A percentile compares a stretch with the other conserved stretches of the same genome.
phyloP scores from a whole-genome alignment of 495 filamentous ascomycete species.

The Penicillium angulare region DNA sequence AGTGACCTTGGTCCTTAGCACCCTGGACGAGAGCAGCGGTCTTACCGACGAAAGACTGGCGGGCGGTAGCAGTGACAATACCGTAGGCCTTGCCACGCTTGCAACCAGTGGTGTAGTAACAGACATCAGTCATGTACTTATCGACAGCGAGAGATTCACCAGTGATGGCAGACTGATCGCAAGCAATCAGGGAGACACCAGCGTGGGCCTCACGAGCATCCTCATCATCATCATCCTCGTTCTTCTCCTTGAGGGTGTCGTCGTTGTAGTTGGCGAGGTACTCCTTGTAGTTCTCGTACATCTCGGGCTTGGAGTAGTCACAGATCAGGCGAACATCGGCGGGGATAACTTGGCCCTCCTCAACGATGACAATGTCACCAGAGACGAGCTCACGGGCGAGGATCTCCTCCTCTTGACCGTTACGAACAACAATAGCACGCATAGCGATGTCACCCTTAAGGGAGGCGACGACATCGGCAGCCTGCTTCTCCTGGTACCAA shows the following conservation, averaged over 20 bases:
- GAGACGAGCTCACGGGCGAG: slow-evolving; percentile 77
- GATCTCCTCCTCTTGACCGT: slow-evolving; percentile 70
- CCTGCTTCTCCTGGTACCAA: slow-evolving; percentile 88
- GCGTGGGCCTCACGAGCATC: slow-evolving; percentile 54
- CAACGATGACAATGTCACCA: slow-evolving; percentile 77
- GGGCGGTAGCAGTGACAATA: slow-evolving; percentile 61
- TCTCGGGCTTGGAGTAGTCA: slow-evolving; percentile 68
- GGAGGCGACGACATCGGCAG: slow-evolving; percentile 76
- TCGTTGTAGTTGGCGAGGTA: slow-evolving; percentile 56
- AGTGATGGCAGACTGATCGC: slow-evolving; percentile 74
- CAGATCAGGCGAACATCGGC: slow-evolving; percentile 76
- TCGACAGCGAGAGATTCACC: slow-evolving; percentile 76
- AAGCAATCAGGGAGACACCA: slow-evolving; percentile 63
- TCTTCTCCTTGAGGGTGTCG: slow-evolving; percentile 65
- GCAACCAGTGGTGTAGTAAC: slow-evolving; percentile 76
- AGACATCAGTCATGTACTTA: slow-evolving; percentile 71
- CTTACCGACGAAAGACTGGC: slow-evolving; percentile 69
- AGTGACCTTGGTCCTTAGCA: slow-evolving; percentile 70
- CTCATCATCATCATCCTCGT: slow-evolving; percentile 53
- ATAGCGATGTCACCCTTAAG: slow-evolving; percentile 85
- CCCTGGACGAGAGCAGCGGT: slow-evolving; percentile 70
- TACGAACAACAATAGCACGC: slow-evolving; percentile 68
- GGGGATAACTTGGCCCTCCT: slow-evolving; percentile 74
- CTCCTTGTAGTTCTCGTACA: slow-evolving; percentile 69
- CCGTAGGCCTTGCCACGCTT: slow-evolving; percentile 75